Percentiles rank a stretch among this genome's conserved stretches.
Evolutionary conservation across 2,329 filamentous ascomycete genomes (phyloP).

Genomic region (Fusarium sp.): DNA sequence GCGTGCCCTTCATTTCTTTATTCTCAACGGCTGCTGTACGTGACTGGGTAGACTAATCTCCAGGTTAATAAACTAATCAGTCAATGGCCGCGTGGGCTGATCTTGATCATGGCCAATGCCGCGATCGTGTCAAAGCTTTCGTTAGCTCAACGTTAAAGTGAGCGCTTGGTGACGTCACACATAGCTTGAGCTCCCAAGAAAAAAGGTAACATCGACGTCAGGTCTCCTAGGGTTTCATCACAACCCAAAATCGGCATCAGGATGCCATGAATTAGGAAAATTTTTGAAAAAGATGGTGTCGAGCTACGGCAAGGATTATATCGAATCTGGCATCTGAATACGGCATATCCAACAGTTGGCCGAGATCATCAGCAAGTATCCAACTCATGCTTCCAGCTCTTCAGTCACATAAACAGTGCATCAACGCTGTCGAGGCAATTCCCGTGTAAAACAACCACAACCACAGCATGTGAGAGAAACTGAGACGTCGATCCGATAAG

Average conservation of each 20-base stretch:
- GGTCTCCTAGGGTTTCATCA: constrained; percentile 6
- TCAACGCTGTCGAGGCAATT: constrained; percentile 11
- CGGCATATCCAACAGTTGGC: not conserved
- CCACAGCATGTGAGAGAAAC: constrained; percentile 24
- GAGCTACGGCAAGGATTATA: constrained; percentile 4
- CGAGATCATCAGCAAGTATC: not conserved
- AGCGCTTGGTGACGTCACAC: constrained; percentile 45
- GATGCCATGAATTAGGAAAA: constrained; percentile 34
- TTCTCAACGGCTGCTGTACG: not conserved
- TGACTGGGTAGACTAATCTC: not conserved
- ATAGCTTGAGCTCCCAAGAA: not conserved
- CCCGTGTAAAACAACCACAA: constrained; percentile 13
- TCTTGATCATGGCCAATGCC: constrained; percentile 32
- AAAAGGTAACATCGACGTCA: constrained; percentile 33
- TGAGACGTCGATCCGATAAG: constrained; percentile 25
- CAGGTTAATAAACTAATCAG: constrained; percentile 10
- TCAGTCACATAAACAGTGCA: not conserved
- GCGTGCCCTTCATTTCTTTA: constrained; percentile 14
- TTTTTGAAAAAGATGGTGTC: constrained; percentile 24
- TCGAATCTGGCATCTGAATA: constrained; percentile 1
- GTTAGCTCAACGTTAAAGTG: constrained; percentile 31
- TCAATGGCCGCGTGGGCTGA: constrained; percentile 19
- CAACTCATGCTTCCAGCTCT: not conserved
- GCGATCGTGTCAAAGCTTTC: constrained; percentile 34
- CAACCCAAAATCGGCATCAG: constrained; percentile 26